Conservation (phyloP, 2,329 filamentous ascomycete species). For the Atkinsonella texensis region DNA sequence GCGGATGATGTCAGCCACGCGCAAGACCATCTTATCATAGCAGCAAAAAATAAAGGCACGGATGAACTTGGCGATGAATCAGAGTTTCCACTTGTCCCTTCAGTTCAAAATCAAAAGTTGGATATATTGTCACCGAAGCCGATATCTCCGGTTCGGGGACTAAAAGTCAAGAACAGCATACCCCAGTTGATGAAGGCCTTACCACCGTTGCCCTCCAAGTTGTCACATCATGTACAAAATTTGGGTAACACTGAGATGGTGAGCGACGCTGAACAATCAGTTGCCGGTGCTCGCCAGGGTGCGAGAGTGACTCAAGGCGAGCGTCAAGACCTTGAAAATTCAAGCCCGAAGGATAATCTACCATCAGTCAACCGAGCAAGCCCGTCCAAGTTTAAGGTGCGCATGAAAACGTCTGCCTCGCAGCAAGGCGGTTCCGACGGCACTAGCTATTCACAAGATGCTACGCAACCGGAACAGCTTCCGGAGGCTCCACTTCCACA, state of each 20-base stretch:
- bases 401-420: slow-evolving; percentile 13
- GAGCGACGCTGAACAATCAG: background rate
- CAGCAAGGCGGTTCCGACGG: background rate
- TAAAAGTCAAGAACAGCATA: slow-evolving; percentile 36
- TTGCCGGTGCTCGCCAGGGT: background rate
- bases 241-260: background rate
- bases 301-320: background rate
- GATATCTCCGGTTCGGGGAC: slow-evolving; percentile 32
- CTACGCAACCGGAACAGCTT: background rate
- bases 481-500: background rate
- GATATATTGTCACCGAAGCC: slow-evolving; percentile 34
- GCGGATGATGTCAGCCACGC: background rate
- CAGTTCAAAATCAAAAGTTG: slow-evolving; percentile 9
- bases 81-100: slow-evolving; percentile 1
- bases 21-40: slow-evolving; percentile 16
- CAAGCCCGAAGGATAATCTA: background rate
- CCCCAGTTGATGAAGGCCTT: slow-evolving; percentile 41
- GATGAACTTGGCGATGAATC: slow-evolving; percentile 6
- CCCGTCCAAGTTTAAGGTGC: slow-evolving; percentile 18
- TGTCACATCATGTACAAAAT: slow-evolving; percentile 1
- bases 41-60: slow-evolving; percentile 13
- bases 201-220: slow-evolving; percentile 30
- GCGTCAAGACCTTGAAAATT: background rate
- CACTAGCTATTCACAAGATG: background rate
- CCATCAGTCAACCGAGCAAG: slow-evolving; percentile 3